Evolutionary conservation across 805 yeast species (phyloP).

Genomic region (Starmerella cellae): DNA sequence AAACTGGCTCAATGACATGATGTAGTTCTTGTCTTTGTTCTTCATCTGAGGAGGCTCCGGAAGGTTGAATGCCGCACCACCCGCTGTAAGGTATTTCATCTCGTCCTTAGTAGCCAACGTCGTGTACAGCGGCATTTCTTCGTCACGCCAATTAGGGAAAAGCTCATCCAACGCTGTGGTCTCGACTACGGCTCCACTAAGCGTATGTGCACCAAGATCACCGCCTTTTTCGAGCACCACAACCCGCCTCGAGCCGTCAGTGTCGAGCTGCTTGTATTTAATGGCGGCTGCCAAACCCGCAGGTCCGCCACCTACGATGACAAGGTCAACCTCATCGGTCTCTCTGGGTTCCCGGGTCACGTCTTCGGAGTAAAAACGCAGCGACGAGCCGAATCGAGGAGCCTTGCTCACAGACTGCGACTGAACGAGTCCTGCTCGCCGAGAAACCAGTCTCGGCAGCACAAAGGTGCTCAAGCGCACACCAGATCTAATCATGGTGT

Average conservation of each 20-base stretch:
- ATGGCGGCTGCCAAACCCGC: conserved; percentile 95
- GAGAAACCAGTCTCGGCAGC: no score
- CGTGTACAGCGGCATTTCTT: conserved; percentile 39
- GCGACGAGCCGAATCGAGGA: no score
- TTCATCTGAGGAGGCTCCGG: conserved; percentile 92
- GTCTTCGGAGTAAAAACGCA: not conserved
- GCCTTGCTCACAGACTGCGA: no score
- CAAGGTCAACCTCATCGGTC: conserved; percentile 78
- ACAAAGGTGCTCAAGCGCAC: no score
- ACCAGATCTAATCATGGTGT: no score
- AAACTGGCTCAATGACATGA: conserved; percentile 70
- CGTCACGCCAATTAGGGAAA: conserved; percentile 46
- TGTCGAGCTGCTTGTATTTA: conserved; percentile 69
- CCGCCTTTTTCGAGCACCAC: conserved; percentile 85
- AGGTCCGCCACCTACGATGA: conserved; percentile 96
- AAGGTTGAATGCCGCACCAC: conserved; percentile 47
- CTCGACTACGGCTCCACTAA: conserved; percentile 89
- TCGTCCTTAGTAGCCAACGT: conserved; percentile 66
- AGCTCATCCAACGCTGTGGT: conserved; percentile 79
- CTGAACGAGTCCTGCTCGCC: no score
- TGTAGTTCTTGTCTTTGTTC: conserved; percentile 68
- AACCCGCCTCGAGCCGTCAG: conserved; percentile 57
- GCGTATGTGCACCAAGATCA: conserved; percentile 83
- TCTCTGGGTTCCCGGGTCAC: conserved; percentile 62
- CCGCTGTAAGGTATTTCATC: conserved; percentile 50